Conservation (phyloP, 139 green algal species). For the Chlorella sorokiniana region DNA sequence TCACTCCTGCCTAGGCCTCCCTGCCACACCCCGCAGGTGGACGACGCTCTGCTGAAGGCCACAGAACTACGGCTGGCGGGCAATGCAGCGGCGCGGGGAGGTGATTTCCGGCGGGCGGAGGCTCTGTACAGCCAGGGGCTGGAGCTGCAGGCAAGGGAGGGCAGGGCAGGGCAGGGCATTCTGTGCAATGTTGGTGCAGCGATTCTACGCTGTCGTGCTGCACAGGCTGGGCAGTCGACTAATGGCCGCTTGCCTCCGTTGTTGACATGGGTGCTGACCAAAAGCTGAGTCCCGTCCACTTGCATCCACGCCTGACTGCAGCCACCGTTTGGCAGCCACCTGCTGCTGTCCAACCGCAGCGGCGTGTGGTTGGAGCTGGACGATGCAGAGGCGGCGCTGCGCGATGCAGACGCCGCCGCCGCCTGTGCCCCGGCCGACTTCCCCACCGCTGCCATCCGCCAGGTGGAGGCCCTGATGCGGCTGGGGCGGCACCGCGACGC, state of each 20-base stretch:
- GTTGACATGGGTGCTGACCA: too few relatives aligned
- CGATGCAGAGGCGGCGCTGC: slow-evolving; percentile 50
- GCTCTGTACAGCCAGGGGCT: slow-evolving; percentile 33
- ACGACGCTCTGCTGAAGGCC: slow-evolving; percentile 36
- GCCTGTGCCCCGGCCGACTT: slow-evolving; percentile 49
- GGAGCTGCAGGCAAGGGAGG: background rate
- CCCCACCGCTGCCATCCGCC: slow-evolving; percentile 58
- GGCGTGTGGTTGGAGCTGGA: slow-evolving; percentile 48
- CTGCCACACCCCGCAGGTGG: slow-evolving; percentile 25
- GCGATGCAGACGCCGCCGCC: slow-evolving; percentile 55
- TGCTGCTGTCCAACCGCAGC: slow-evolving; percentile 65
- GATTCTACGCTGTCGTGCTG: too few relatives aligned
- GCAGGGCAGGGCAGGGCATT: too few relatives aligned
- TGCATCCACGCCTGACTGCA: too few relatives aligned
- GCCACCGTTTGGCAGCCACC: slow-evolving; percentile 33
- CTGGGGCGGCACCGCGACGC: background rate
- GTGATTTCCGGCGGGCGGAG: slow-evolving; percentile 33
- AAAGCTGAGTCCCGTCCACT: too few relatives aligned
- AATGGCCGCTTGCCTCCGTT: too few relatives aligned
- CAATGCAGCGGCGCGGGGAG: slow-evolving; percentile 47
- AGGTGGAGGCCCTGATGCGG: slow-evolving; percentile 31
- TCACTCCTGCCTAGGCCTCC: background rate
- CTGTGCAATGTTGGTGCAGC: too few relatives aligned
- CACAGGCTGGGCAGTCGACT: too few relatives aligned
- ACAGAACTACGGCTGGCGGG: slow-evolving; percentile 64